A percentile compares a stretch with the other conserved stretches of the same genome.
These are phyloP conservation scores for Fusarium duplospermum DNA, from an alignment of 2,329 filamentous ascomycete genomes.

Conservation along the genomic window DNA sequence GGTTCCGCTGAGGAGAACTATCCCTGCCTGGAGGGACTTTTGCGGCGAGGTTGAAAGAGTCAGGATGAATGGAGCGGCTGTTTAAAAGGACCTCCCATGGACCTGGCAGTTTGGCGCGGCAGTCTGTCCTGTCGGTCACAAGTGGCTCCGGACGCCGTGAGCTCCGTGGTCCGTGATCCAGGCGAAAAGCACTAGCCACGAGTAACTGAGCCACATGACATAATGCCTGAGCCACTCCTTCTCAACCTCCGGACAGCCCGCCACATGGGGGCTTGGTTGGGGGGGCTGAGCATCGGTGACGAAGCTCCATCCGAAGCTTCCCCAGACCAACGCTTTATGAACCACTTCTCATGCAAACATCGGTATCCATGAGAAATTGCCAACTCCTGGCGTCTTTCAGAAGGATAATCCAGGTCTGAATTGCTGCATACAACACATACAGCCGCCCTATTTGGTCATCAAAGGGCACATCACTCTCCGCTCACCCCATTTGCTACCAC, in stretches of 20 bases:
- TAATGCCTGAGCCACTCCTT: background rate
- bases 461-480: slow-evolving; percentile 6
- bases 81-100: background rate
- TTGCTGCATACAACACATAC: background rate
- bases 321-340: slow-evolving; percentile 1
- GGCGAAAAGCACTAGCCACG: background rate
- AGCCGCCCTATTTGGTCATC: background rate
- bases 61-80: background rate
- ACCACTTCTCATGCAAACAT: slow-evolving; percentile 2
- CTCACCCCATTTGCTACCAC: slow-evolving; percentile 12
- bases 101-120: background rate
- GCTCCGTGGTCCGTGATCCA: background rate
- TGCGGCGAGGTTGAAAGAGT: slow-evolving; percentile 15
- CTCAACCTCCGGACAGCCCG: background rate
- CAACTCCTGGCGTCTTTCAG: slow-evolving; percentile 17
- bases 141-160: background rate
- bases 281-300: slow-evolving; percentile 38
- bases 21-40: slow-evolving; percentile 36
- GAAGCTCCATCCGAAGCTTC: slow-evolving; percentile 24
- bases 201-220: background rate
- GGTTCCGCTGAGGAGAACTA: slow-evolving; percentile 4
- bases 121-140: background rate
- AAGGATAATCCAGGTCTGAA: background rate
- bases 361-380: slow-evolving; percentile 14
- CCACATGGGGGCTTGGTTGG: slow-evolving; percentile 26